Evolutionary conservation across 352 stramenopile genomes (phyloP), one percentile per base, ranked within the genome.

Genomic region (Phytopythium boreale): DNA sequence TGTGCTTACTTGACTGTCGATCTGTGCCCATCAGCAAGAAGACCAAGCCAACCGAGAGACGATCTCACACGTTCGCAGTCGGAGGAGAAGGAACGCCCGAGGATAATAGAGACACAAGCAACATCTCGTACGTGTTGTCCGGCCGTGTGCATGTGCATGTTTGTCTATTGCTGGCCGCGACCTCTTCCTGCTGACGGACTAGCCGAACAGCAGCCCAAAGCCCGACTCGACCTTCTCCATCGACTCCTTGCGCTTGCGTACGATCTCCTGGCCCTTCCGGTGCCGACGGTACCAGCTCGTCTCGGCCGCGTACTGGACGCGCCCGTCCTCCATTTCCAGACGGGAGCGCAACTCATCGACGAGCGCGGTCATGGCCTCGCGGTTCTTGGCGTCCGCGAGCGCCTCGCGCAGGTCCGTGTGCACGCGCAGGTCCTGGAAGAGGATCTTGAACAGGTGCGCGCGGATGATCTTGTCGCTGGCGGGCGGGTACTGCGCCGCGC

Each of bases 391-490:
- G 22, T 70, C 72, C 11, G 84, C 85, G 11, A 94, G 67, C 24
- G 63, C 68, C 20, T 84, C 73, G 31, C 87, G 87, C 49, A 95
- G 68, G 62, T 95, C 87, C 4, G 79, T 88, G 65, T 93, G 84
- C 12, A 91, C 78, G 29, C 80, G 77, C 58, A 95, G 61, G 57
- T 95, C 87, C 63, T 96, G 86, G 67, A 93, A 94, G 44, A 97
- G 64, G 20, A 97, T 81, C 77, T 97, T 97, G 72, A 97, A 97
- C 4, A 96, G 60, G 56, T 97, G 90, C 22, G 84, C 88, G 24
- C 88, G 86, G 31, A 95, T 75, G 63, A 96, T 94, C 69, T 94
- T 94, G 41, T 89, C 75, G 59, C 70, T 90, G 12, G 76, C 77
- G 15, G 91, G 86, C 20, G 95, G 93, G 71, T 97, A 98, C 63